Base-by-base conservation (phyloP, 1,284 basidiomycete species). In the Sutorius eximius region DNA sequence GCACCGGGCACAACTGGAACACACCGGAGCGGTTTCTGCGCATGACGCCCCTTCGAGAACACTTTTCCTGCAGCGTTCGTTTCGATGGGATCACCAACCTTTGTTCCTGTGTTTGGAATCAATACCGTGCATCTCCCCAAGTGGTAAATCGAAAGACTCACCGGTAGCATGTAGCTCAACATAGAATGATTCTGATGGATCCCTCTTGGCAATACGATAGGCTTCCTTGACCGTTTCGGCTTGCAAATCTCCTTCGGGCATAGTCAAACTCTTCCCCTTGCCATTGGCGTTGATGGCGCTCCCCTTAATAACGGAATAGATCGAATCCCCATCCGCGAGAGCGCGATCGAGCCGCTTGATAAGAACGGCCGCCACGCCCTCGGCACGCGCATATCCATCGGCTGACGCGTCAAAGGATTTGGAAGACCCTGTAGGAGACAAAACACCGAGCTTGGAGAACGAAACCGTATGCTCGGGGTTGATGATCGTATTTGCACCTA, bases 101-200 rank as follows among this genome's bases (percentile, higher is more conserved):
- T 71, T 2, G 80, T 80, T 38, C 62, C 62, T 64, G 45, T 12
- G 38, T 40, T 41, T 4, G 16, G 5, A 20, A 51, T 65, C 49
- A 61, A 20, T 40, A 43, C 15, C 43, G 18, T 13, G 3, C 12
- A 18, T 10, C n/a, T 8, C 34, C 22, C 8, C 24, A 6, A 34
- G 20, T n/a, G 4, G n/a, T 9, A n/a, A 24, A 22, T 8, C 10
- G 0, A 38, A 6, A 38, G 33, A 52, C 59, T 36, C 29, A 66
- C 65, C 80, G 16, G 80, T 81, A 1, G 76, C 78, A 57, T 82
- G 80, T 11, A 75, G 45, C 61, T 82, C 80, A 0, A 80, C 62
- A 59, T 69, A 82, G 51, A 80, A 79, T 1, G 76, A 75, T 16
- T 82, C 76, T 1, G 61, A 56, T n/a, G 69, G 69, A 46, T 69